phyloP scores from a whole-genome alignment of 305 asterid species.

The Fraxinus sp. region DNA sequence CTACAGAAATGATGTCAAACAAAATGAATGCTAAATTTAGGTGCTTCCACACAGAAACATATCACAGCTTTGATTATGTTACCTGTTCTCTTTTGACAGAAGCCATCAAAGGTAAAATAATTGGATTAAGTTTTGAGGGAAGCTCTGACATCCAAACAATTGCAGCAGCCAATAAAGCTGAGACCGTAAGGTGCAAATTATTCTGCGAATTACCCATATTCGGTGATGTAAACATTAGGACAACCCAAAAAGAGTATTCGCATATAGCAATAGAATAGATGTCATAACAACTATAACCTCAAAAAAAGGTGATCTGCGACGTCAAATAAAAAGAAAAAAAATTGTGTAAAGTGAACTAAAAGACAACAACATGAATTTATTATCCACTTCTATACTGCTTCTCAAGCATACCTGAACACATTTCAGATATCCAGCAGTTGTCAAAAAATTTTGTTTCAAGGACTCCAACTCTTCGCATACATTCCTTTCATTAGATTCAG shows the following conservation, averaged over 20 bases:
- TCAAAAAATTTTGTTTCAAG: constrained; percentile 75
- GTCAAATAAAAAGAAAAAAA: constrained; percentile 4
- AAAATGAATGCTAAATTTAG: constrained; percentile 28
- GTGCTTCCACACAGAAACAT: constrained; percentile 21
- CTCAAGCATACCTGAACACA: constrained; percentile 79
- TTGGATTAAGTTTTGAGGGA: constrained; percentile 82
- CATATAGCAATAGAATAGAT: constrained; percentile 20
- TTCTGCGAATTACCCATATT: constrained; percentile 53
- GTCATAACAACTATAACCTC: constrained; percentile 1
- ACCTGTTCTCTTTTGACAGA: constrained; percentile 97
- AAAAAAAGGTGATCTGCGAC: neutral
- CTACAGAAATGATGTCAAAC: constrained; percentile 44
- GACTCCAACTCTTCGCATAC: constrained; percentile 79
- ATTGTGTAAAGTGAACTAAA: neutral
- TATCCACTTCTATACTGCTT: constrained; percentile 16
- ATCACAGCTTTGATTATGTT: constrained; percentile 19
- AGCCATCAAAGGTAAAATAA: constrained; percentile 92
- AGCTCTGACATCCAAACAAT: constrained; percentile 97
- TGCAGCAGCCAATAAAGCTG: constrained; percentile 91
- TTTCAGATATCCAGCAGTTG: constrained; percentile 93
- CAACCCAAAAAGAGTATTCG: neutral
- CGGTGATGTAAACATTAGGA: constrained; percentile 28
- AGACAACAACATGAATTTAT: constrained; percentile 5
- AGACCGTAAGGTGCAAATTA: constrained; percentile 86
- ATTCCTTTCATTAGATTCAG: constrained; percentile 55